phyloP scores from a whole-genome alignment of 2,329 filamentous ascomycete genomes.

The Pseudogymnoascus sp. region DNA sequence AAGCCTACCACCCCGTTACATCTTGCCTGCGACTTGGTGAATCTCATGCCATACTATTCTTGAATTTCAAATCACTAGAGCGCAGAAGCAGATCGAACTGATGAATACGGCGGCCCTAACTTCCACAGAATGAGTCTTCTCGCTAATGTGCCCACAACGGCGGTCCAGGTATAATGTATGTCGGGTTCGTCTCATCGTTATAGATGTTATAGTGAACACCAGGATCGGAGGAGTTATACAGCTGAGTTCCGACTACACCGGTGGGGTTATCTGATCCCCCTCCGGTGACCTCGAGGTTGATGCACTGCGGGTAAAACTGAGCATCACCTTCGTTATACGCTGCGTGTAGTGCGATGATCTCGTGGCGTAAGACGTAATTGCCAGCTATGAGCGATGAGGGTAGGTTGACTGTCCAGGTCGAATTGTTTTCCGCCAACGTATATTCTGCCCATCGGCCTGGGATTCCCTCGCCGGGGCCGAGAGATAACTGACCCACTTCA shows the following conservation, averaged over 20 bases:
- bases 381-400: conserved; percentile 33
- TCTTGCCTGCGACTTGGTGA: no score
- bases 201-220: conserved; percentile 39
- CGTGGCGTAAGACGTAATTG: conserved; percentile 19
- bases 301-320: conserved; percentile 20
- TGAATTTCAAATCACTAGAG: neutral
- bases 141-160: conserved; percentile 20
- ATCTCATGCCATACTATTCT: neutral
- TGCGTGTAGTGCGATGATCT: conserved; percentile 20
- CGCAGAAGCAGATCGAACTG: neutral
- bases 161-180: conserved; percentile 31
- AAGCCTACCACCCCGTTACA: no score
- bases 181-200: conserved; percentile 18
- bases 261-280: conserved; percentile 15
- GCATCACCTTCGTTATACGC: conserved; percentile 33
- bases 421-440: conserved; percentile 45
- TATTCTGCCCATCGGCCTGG: conserved; percentile 38
- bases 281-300: conserved; percentile 16
- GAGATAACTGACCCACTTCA: conserved; percentile 25
- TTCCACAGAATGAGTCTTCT: neutral
- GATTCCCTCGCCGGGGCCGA: conserved; percentile 28
- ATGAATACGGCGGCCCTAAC: neutral
- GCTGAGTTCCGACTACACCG: conserved; percentile 32
- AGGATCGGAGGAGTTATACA: conserved; percentile 36
- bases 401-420: conserved; percentile 42